These are phyloP conservation scores for Pyropia haitanensis DNA, from an alignment of 23 red algal species.

Conservation along the genomic window DNA sequence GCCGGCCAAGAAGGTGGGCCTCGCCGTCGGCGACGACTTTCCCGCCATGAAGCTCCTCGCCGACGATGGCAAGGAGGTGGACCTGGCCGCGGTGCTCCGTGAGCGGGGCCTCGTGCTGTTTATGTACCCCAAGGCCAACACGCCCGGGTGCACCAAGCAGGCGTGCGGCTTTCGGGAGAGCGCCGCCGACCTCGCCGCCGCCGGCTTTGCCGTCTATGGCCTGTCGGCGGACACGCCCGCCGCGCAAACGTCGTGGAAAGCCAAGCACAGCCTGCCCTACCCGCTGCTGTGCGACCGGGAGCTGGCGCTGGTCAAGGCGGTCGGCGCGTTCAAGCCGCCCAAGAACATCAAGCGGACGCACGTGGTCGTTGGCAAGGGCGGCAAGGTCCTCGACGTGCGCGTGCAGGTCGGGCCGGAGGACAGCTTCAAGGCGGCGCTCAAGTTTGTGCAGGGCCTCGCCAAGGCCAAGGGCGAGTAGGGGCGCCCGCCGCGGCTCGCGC, in stretches of 20 bases:
- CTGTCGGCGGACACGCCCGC: conserved; percentile 42
- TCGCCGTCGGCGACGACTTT: conserved; percentile 13
- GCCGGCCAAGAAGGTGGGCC: not conserved
- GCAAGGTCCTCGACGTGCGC: conserved; percentile 1
- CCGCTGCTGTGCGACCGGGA: conserved; percentile 37
- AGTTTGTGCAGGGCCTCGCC: too few relatives aligned
- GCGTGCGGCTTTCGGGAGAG: conserved; percentile 32
- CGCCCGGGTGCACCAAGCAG: conserved; percentile 74
- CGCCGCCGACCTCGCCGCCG: not conserved
- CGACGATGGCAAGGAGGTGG: conserved; percentile 14
- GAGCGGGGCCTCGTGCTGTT: conserved; percentile 52
- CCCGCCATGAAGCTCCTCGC: conserved; percentile 23
- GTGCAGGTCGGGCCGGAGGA: conserved; percentile 5
- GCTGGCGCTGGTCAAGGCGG: conserved; percentile 25
- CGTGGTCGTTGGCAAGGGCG: conserved; percentile 34
- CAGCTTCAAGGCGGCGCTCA: too few relatives aligned
- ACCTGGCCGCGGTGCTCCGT: conserved; percentile 10
- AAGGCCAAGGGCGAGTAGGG: too few relatives aligned
- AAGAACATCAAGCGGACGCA: conserved; percentile 35
- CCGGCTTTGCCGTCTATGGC: conserved; percentile 36
- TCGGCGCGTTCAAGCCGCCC: conserved; percentile 30
- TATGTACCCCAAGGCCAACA: conserved; percentile 69
- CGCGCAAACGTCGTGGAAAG: conserved; percentile 32
- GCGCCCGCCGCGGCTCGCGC: too few relatives aligned
- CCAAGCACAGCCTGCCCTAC: conserved; percentile 34